phyloP scores from a whole-genome alignment of 225 moss, liverwort and hornwort species.

The Anthoceros angustus region DNA sequence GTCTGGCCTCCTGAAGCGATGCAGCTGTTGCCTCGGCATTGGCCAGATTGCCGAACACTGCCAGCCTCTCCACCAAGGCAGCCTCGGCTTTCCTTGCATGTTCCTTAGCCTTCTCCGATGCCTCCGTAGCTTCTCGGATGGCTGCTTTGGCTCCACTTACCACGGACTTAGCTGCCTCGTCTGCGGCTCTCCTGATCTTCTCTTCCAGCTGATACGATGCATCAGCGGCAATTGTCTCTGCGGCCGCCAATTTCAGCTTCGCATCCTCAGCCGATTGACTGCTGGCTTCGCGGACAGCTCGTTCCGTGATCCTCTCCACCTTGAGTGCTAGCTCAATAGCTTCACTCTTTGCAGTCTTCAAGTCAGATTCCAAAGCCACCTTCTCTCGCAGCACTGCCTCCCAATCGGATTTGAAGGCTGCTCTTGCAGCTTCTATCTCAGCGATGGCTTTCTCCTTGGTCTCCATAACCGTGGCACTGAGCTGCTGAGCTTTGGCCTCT shows the following conservation, averaged over 20 bases:
- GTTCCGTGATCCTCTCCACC: conserved; percentile 44
- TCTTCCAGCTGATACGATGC: conserved; percentile 30
- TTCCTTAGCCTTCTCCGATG: conserved; percentile 32
- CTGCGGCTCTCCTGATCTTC: conserved; percentile 33
- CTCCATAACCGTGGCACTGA: conserved; percentile 14
- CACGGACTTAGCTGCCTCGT: conserved; percentile 28
- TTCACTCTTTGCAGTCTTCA: conserved; percentile 29
- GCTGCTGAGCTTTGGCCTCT: conserved; percentile 35
- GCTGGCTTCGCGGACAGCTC: conserved; percentile 23
- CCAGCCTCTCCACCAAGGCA: conserved; percentile 30
- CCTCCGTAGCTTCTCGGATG: conserved; percentile 38
- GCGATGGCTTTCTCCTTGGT: conserved; percentile 21
- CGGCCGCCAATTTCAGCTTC: conserved; percentile 21
- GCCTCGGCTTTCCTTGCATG: conserved; percentile 45
- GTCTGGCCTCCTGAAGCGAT: conserved; percentile 35
- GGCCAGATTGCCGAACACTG: conserved; percentile 35
- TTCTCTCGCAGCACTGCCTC: conserved; percentile 22
- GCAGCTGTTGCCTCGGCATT: conserved; percentile 32
- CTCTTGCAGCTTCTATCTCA: conserved; percentile 31
- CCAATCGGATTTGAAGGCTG: conserved; percentile 24
- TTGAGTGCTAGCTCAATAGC: conserved; percentile 40
- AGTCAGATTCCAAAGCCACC: conserved; percentile 9
- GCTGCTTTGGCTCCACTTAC: conserved; percentile 37
- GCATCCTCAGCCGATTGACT: conserved; percentile 27
- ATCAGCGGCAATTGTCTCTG: conserved; percentile 51